Base-by-base conservation (phyloP, 2,329 filamentous ascomycete species). In the Talaromyces sp. region DNA sequence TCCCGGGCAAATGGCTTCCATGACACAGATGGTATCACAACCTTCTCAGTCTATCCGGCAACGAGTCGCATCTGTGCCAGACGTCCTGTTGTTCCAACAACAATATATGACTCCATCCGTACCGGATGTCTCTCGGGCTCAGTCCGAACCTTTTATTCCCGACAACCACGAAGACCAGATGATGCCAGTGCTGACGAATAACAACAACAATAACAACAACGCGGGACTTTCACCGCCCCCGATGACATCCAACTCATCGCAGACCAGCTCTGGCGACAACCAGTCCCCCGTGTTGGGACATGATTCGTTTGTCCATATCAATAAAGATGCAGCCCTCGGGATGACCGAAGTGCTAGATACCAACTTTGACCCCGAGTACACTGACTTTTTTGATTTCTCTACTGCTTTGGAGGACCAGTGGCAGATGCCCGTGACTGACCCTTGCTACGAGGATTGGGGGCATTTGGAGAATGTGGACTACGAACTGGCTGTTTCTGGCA, bases 61-160 rank as follows among this genome's bases (percentile, higher is more conserved):
- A 16, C 61, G 61, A 10, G 53, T 63, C 12, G 61, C 58, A 31
- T 63, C 61, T 16, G 55, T 57, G n/a, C 61, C 61, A 14, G 58
- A 63, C 58, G 58, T 27, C 4, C 59, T 61, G 8, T 33, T 57
- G 44, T 51, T 53, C 18, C 61, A 56, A 34, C 51, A 53, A 4
- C 53, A 51, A 36, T 30, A 58, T 23, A 52, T 51, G 12, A 16
- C 56, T 28, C 57, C 42, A 18, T n/a, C 51, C 31, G 30, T 42
- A 30, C 18, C 51, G 10, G 42, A 27, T 33, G 16, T 52, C 18
- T 23, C 33, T 36, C 60, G 51, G 47, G 50, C 60, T 16, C 53
- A 52, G 33, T 59, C 60, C 5, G 51, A 59, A 18, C 61, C 56
- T 27, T 56, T 52, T 31, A 12, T 47, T 16, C 50, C 58, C 51